phyloP scores from a whole-genome alignment of 768 basidiomycete genomes.

The Gelatoporia subvermispora region DNA sequence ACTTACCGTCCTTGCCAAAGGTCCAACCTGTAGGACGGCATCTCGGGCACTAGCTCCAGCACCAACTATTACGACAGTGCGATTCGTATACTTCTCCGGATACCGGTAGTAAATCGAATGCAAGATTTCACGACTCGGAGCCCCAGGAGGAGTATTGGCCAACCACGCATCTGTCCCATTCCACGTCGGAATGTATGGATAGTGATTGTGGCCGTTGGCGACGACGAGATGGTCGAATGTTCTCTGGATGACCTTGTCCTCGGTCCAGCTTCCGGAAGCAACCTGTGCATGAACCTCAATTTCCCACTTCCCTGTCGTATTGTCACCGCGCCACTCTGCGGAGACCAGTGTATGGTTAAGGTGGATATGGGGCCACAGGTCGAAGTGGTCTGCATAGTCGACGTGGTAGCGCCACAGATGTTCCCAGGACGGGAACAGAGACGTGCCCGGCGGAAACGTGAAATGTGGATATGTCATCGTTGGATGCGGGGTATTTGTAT shows the following conservation, averaged over 20 bases:
- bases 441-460: constrained; percentile 45
- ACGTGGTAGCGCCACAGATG: constrained; percentile 43
- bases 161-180: constrained; percentile 48
- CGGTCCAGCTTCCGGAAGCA: background rate
- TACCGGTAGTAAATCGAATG: constrained; percentile 53
- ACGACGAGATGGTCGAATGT: constrained; percentile 51
- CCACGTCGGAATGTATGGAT: constrained; percentile 42
- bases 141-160: constrained; percentile 16
- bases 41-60: constrained; percentile 45
- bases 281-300: constrained; percentile 28
- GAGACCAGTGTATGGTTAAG: constrained; percentile 40
- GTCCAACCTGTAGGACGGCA: constrained; percentile 36
- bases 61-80: constrained; percentile 46
- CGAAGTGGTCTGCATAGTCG: constrained; percentile 34
- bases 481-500: constrained; percentile 52
- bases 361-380: constrained; percentile 35
- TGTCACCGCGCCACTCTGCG: constrained; percentile 40
- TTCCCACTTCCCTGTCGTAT: constrained; percentile 39
- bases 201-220: constrained; percentile 52
- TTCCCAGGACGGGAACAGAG: constrained; percentile 46
- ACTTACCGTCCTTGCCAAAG: constrained; percentile 38
- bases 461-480: constrained; percentile 55
- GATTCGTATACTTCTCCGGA: constrained; percentile 37
- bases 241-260: background rate
- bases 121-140: constrained; percentile 33